These are phyloP conservation scores for Alternaria brassicae DNA, from an alignment of 2,329 filamentous ascomycete species.

Conservation along the genomic window DNA sequence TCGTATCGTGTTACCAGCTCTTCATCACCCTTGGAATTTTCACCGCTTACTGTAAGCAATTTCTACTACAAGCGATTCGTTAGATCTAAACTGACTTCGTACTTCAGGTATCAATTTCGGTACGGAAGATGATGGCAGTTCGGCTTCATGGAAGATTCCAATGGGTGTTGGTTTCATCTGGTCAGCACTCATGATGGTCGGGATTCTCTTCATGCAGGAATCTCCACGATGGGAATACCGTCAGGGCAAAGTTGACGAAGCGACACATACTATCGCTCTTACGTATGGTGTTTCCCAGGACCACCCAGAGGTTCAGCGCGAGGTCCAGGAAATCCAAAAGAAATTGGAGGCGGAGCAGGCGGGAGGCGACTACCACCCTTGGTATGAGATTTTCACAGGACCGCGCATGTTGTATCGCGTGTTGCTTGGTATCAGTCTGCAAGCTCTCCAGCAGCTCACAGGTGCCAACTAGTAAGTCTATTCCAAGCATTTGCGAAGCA, in stretches of 20 bases:
- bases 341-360: constrained; percentile 62
- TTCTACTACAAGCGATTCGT: not conserved
- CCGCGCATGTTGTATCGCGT: constrained; percentile 73
- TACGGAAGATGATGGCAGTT: constrained; percentile 58
- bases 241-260: constrained; percentile 60
- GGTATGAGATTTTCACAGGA: constrained; percentile 68
- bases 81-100: not conserved
- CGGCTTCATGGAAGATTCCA: constrained; percentile 69
- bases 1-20: constrained; percentile 71
- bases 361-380: constrained; percentile 44
- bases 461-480: constrained; percentile 70
- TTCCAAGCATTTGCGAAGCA: not conserved
- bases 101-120: constrained; percentile 61
- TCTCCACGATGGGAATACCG: constrained; percentile 66
- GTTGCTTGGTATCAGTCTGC: constrained; percentile 66
- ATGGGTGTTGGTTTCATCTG: constrained; percentile 66
- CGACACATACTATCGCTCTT: constrained; percentile 60
- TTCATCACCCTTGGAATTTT: constrained; percentile 74
- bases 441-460: constrained; percentile 72
- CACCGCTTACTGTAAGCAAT: constrained; percentile 47
- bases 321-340: constrained; percentile 63
- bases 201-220: constrained; percentile 64
- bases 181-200: constrained; percentile 61
- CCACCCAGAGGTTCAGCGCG: constrained; percentile 61
- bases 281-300: constrained; percentile 64